Base-by-base conservation (phyloP, 2,329 filamentous ascomycete genomes). In the Pseudopyricularia javanii region DNA sequence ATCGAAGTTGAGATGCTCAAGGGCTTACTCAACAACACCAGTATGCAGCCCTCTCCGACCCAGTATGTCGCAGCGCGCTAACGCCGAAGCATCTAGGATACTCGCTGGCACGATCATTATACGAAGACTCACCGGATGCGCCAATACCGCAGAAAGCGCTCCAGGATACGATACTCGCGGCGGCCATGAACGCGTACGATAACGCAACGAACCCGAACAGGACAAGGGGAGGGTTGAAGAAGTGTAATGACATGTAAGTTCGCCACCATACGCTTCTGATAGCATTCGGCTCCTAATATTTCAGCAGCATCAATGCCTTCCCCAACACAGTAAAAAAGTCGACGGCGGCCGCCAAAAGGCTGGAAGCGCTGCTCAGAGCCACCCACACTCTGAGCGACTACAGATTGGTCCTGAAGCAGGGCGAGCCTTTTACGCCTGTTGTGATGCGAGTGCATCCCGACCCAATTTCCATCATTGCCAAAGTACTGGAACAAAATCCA, bases 141-240 rank as follows among this genome's bases (percentile, higher is more conserved):
- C 75, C 76, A 4, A 69, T 88, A 3, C 61, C 74, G 2, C 60
- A 63, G 3, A 65, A 74, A 3, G 64, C 74, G 7, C 67, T 88
- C 1, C 78, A 81, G 60, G 74, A 80, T 4, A 79, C 80, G 1
- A 71, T 89, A 8, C 69, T 86, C 43, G 72, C 73, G 1, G 74
- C 81, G 48, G 83, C 84, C 1, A 76, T 90, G 70, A 74, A 78
- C 52, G 78, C 84, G 4, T 93, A 90, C 62, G 88, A 93, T 61
- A 88, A 88, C 62, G 87, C 88, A 3, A 87, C 85, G 22, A 93
- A 93, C 60, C 85, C 86, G 1, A 90, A 91, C 59, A 80, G 80
- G 53, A 86, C 79, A 2, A 76, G 87, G 58, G 88, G 88, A 15
- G 85, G 85, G 0, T 74, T 93, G 60, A 88, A 88, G 66, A 88